Conservation (phyloP, 1,284 basidiomycete genomes). For the Schizophyllum amplum region DNA sequence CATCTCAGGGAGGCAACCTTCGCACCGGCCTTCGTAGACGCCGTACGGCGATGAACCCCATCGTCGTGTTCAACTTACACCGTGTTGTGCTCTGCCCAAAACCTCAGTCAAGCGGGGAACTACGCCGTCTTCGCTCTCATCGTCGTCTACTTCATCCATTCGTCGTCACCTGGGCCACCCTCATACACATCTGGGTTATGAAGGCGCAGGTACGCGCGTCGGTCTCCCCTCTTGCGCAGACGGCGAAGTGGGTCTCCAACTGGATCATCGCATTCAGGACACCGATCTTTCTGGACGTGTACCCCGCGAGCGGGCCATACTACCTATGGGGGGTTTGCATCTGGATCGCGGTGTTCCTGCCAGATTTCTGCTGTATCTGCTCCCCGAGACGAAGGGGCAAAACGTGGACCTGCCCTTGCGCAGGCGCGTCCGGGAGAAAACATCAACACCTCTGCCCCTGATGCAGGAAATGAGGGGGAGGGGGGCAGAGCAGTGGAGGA, state of each 20-base stretch:
- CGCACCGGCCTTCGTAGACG: slow-evolving; percentile 37
- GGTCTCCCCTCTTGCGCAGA: slow-evolving; percentile 13
- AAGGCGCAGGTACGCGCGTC: slow-evolving; percentile 35
- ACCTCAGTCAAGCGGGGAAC: slow-evolving; percentile 22
- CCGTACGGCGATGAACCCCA: slow-evolving; percentile 27
- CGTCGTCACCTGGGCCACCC: slow-evolving; percentile 31
- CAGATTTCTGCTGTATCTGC: slow-evolving; percentile 32
- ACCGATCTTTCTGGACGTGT: slow-evolving; percentile 36
- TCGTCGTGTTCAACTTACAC: slow-evolving; percentile 35
- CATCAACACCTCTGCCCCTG: too few species aligned
- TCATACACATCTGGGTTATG: slow-evolving; percentile 25
- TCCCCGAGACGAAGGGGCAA: slow-evolving; percentile 39
- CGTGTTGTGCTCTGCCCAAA: too few species aligned
- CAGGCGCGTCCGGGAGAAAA: too few species aligned
- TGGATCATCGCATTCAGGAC: slow-evolving; percentile 38
- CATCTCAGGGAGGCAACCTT: slow-evolving; percentile 11
- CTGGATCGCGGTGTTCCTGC: slow-evolving; percentile 29
- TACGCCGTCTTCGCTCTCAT: slow-evolving; percentile 42
- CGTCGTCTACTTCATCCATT: slow-evolving; percentile 35
- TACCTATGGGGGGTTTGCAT: slow-evolving; percentile 37
- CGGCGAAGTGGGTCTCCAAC: slow-evolving; percentile 17
- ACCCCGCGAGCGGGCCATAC: slow-evolving; percentile 36
- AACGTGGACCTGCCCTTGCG: slow-evolving; percentile 31
- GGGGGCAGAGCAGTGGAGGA: too few species aligned
- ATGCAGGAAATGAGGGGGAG: too few species aligned